Evolutionary conservation across 2,329 filamentous ascomycete genomes (phyloP).

Genomic region (Shiraia sp.): DNA sequence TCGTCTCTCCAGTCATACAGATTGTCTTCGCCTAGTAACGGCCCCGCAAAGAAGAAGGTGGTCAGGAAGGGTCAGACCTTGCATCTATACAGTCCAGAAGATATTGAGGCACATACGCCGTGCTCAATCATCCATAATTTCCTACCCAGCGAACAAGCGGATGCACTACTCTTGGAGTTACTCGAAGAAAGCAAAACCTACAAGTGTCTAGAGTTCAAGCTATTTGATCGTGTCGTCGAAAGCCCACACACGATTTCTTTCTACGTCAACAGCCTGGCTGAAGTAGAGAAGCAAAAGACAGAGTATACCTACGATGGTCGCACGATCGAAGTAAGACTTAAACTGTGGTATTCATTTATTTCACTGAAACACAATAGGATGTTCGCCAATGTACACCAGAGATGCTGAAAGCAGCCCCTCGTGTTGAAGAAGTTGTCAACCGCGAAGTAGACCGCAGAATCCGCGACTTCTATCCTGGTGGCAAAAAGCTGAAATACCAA

Average conservation of each 20-base stretch:
- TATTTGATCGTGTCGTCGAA: slow-evolving; percentile 85
- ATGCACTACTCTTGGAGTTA: slow-evolving; percentile 74
- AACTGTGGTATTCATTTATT: background rate
- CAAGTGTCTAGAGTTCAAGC: slow-evolving; percentile 72
- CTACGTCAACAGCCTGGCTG: slow-evolving; percentile 75
- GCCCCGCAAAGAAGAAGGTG: slow-evolving; percentile 49
- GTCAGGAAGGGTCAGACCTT: slow-evolving; percentile 81
- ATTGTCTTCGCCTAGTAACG: slow-evolving; percentile 11
- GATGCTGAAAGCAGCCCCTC: slow-evolving; percentile 69
- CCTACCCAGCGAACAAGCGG: slow-evolving; percentile 71
- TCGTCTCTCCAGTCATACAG: slow-evolving; percentile 45
- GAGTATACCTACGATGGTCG: slow-evolving; percentile 88
- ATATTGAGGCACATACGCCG: slow-evolving; percentile 81
- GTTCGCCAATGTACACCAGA: slow-evolving; percentile 76
- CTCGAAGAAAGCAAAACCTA: slow-evolving; percentile 74
- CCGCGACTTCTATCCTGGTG: slow-evolving; percentile 65
- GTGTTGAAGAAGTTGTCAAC: slow-evolving; percentile 78
- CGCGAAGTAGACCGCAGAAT: slow-evolving; percentile 74
- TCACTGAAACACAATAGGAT: slow-evolving; percentile 50
- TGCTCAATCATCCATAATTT: slow-evolving; percentile 95
- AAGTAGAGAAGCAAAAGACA: slow-evolving; percentile 69
- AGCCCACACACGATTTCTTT: slow-evolving; percentile 84
- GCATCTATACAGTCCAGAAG: slow-evolving; percentile 78
- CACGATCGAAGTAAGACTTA: slow-evolving; percentile 60
- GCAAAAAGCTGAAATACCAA: slow-evolving; percentile 77